Evolutionary conservation across 345 rosid species (phyloP), one percentile per base, ranked within the genome.

Genomic region (Eucalyptus curtisii): DNA sequence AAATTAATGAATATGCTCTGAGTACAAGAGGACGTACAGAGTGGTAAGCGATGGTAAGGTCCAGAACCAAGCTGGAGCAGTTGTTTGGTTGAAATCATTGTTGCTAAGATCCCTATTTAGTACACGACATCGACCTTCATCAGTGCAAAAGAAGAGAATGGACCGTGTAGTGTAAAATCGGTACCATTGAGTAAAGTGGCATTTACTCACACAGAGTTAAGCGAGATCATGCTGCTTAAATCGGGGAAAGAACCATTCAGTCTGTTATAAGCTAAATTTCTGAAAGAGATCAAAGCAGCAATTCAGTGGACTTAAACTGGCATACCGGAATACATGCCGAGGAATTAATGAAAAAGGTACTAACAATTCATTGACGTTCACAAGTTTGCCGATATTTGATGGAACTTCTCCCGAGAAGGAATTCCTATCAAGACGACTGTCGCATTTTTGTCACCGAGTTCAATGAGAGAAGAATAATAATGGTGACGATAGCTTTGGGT

Each of bases 391-490:
- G 89, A 98, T 93, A 92, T 91, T 95, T 87, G 92, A 87, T 48
- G 98, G 98, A 59, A 95, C 94, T 87, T 89, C 89, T 88, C 97
- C 99, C 17, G 92, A 86, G 31, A 98, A 87, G 59, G 90, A 89
- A 91, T 98, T 98, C 92, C 99, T 95, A 91, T 98, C 99, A 68
- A 97, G 99, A 85, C 99, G 99, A n/a, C 99, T 97, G 97, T 85
- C 88, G 88, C 71, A 91, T 49, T 89, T 93, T 87, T 40, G 88
- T 87, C 89, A 86, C 49, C 53, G 37, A 76, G 82, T 76, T 76
- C 82, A 76, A 40, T 76, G 82, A 76, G 47, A 40, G 82, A 71
- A 71, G 44, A 89, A 87, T 88, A 89, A 87, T 88, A 47, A n/a
- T 30, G 76, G 61, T 61, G 85, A 49, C 14, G 15, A 37, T 40